Evolutionary conservation across 495 filamentous ascomycete genomes (phyloP).

Genomic region (Jackrogersella minutella): DNA sequence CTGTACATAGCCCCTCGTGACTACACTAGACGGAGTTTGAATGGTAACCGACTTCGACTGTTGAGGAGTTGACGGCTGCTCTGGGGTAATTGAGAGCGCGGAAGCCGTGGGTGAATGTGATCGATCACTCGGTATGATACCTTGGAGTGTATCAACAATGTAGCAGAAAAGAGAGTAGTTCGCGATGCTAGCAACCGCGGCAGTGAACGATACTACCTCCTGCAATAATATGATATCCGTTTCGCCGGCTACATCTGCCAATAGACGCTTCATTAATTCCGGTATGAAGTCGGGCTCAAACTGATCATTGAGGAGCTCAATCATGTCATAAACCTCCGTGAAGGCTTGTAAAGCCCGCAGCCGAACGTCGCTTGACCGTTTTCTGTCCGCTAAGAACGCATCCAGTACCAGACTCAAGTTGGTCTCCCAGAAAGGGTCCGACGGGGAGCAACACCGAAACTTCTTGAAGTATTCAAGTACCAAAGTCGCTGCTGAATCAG

Average conservation of each 20-base stretch:
- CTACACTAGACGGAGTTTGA: conserved; percentile 63
- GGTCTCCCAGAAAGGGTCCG: conserved; percentile 69
- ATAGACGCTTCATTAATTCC: conserved; percentile 54
- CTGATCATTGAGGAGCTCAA: conserved; percentile 61
- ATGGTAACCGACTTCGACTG: conserved; percentile 30
- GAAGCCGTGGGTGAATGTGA: conserved; percentile 47
- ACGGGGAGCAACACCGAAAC: conserved; percentile 74
- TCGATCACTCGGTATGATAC: conserved; percentile 52
- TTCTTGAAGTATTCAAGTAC: conserved; percentile 67
- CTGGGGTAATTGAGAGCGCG: conserved; percentile 38
- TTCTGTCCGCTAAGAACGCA: conserved; percentile 70
- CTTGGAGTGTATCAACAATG: conserved; percentile 59
- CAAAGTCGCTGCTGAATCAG: conserved; percentile 64
- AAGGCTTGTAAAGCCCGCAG: conserved; percentile 71
- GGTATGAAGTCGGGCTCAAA: conserved; percentile 55
- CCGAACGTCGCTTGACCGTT: conserved; percentile 71
- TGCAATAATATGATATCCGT: conserved; percentile 61
- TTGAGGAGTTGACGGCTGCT: conserved; percentile 29
- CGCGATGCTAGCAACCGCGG: conserved; percentile 58
- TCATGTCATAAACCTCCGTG: conserved; percentile 70
- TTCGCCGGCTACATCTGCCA: conserved; percentile 62
- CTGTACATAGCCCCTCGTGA: conserved; percentile 62
- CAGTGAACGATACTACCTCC: conserved; percentile 58
- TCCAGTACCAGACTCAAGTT: conserved; percentile 69
- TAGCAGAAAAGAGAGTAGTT: conserved; percentile 59